Evolutionary conservation across 2,329 filamentous ascomycete species (phyloP), one percentile per base, ranked within the genome.

Genomic region (Paracamarosporium sp.): DNA sequence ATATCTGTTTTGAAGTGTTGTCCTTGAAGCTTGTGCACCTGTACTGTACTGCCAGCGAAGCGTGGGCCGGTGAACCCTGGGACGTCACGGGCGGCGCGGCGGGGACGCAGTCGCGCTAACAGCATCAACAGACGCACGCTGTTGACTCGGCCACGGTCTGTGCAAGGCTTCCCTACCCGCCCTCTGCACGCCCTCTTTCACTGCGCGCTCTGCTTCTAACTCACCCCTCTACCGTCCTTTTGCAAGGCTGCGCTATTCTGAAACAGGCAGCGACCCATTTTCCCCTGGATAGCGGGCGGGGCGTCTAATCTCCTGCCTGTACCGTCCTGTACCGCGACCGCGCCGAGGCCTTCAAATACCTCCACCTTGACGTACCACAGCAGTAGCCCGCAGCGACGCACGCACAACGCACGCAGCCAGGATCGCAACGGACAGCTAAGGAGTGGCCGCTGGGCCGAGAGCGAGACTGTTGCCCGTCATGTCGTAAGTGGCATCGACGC

Each of bases 371-470:
- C 62, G 71, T 72, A 67, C 65, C 71, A 75, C 72, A 53, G 69
- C 70, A 74, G 65, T 41, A 60, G 55, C 53, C 55, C 46, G 69
- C 71, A 71, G 68, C 71, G 48, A 62, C 60, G 56, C 60, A 55
- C 61, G 56, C 60, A 51, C 59, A 33, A 50, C 56, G 27, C 50
- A 48, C 59, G 59, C 57, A 55, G 24, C 58, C 47, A 54, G 62
- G 63, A 60, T 60, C 55, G 64, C 61, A 63, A 60, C 52, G 30
- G 44, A 15, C 24, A 20, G 12, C n/a, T 33, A 13, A 12, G 56
- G 53, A 63, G 70, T 69, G 69, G 74, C 74, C 73, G 65, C 62
- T 66, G 70, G 75, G 75, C 74, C 74, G 62, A 67, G 66, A 67
- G 63, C 65, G 55, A 64, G 59, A 65, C 50, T 43, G 56, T 22